These are phyloP conservation scores for Sporisorium exsertum DNA, from an alignment of 1,284 basidiomycete genomes.

Conservation along the genomic window DNA sequence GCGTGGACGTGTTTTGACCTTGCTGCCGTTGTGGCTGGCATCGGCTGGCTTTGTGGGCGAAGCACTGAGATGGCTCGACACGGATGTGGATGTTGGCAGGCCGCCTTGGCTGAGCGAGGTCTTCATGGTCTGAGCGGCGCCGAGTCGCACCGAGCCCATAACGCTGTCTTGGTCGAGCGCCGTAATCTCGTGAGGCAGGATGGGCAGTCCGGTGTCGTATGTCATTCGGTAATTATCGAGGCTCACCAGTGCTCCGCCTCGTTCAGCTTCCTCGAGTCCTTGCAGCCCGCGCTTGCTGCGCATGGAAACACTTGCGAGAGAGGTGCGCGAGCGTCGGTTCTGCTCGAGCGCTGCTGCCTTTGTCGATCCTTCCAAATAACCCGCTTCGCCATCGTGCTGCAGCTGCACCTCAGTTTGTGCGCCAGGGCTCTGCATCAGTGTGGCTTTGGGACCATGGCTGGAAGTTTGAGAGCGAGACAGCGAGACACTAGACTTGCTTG, in stretches of 20 bases:
- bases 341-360: slow-evolving; percentile 37
- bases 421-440: slow-evolving; percentile 41
- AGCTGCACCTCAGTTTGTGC: neutral
- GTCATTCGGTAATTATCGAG: slow-evolving; percentile 47
- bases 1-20: slow-evolving; percentile 33
- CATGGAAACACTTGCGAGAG: slow-evolving; percentile 48
- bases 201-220: slow-evolving; percentile 49
- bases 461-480: slow-evolving; percentile 35
- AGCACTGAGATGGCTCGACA: slow-evolving; percentile 13
- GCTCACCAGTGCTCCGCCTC: slow-evolving; percentile 55
- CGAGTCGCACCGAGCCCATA: slow-evolving; percentile 37
- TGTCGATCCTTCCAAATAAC: slow-evolving; percentile 23
- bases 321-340: slow-evolving; percentile 37
- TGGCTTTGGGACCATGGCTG: slow-evolving; percentile 28
- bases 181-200: slow-evolving; percentile 50
- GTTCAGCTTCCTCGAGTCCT: slow-evolving; percentile 56
- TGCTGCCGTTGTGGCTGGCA: slow-evolving; percentile 5
- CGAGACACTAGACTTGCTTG: slow-evolving; percentile 11
- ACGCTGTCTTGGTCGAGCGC: slow-evolving; percentile 56
- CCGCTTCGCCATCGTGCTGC: neutral
- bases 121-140: slow-evolving; percentile 25
- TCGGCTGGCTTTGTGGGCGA: neutral
- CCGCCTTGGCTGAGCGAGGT: slow-evolving; percentile 20
- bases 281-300: slow-evolving; percentile 48
- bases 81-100: neutral